Evolutionary conservation across 345 rosid genomes (phyloP).

Genomic region (Fremontodendron californicum): DNA sequence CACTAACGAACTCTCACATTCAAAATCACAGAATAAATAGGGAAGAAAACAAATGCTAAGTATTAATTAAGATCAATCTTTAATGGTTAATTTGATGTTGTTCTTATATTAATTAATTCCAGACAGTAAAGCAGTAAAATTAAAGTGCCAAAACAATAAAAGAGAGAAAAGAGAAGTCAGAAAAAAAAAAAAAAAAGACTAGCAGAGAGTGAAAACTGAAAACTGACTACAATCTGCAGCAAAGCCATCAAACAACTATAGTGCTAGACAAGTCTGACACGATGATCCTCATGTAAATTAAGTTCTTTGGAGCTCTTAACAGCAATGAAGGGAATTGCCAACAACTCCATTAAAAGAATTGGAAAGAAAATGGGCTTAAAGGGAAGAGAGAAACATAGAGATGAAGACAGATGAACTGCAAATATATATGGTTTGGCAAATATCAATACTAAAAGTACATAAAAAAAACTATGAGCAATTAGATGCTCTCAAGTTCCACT

Average conservation of each 20-base stretch:
- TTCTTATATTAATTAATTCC: background rate
- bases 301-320: conserved; percentile 21
- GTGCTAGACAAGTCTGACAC: conserved; percentile 23
- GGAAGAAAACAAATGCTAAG: background rate
- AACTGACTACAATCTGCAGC: conserved; percentile 24
- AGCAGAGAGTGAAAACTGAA: conserved; percentile 1
- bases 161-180: background rate
- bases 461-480: conserved; percentile 21
- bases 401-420: conserved; percentile 23
- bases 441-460: conserved; percentile 25
- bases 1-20: background rate
- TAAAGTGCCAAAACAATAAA: conserved; percentile 15
- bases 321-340: background rate
- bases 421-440: conserved; percentile 24
- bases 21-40: background rate
- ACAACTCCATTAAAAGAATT: conserved; percentile 2
- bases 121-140: conserved; percentile 21
- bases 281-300: conserved; percentile 12
- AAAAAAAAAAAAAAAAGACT: background rate
- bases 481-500: conserved; percentile 24
- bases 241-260: conserved; percentile 7
- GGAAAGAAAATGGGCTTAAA: background rate
- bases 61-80: background rate
- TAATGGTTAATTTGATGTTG: background rate
- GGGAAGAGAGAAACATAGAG: background rate